Base-by-base conservation (phyloP, 2,329 filamentous ascomycete genomes). In the Exophiala sp. region DNA sequence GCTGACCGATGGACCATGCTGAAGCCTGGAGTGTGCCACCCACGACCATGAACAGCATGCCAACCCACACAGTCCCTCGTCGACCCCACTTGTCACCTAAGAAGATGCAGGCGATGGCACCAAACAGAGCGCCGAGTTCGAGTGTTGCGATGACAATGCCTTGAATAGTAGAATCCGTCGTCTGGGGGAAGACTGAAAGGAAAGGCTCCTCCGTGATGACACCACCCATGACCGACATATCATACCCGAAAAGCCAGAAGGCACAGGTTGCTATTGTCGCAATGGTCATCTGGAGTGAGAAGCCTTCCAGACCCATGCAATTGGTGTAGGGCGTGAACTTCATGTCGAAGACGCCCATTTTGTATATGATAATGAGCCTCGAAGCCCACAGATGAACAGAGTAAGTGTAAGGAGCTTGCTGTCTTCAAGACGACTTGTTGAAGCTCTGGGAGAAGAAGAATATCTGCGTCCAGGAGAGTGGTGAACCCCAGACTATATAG, bases 51-150 rank as follows among this genome's bases (percentile, higher is more conserved):
- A 74, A 70, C 2, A 63, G 50, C 24, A 50, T 52, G 14, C 54
- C 75, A 1, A 68, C 58, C 35, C 75, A 72, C 52, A 77, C 74
- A 2, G 69, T 66, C 41, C 66, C 66, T 46, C 72, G 66, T 12
- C 74, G 70, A n/a, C 75, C 75, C 3, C 76, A 73, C n/a, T 69
- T 68, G 51, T 82, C 76, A 45, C 78, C 79, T 14, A 72, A 58
- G 65, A 75, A 77, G 57, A 79, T 79, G 41, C 75, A 78, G 12
- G 71, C 64, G 38, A 78, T 68, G 1, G 77, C 75, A 24, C 77
- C 49, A n/a, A 47, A 39, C 9, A 52, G 49, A 16, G 49, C 49
- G 14, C 49, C 49, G 8, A 52, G 32, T 24, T 46, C 41, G 8
- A 52, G 33, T 1, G 40, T 39, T 12, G 49, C 49, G 8, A 52